Evolutionary conservation across 345 rosid species (phyloP).

Genomic region (Pistacia integerrima): DNA sequence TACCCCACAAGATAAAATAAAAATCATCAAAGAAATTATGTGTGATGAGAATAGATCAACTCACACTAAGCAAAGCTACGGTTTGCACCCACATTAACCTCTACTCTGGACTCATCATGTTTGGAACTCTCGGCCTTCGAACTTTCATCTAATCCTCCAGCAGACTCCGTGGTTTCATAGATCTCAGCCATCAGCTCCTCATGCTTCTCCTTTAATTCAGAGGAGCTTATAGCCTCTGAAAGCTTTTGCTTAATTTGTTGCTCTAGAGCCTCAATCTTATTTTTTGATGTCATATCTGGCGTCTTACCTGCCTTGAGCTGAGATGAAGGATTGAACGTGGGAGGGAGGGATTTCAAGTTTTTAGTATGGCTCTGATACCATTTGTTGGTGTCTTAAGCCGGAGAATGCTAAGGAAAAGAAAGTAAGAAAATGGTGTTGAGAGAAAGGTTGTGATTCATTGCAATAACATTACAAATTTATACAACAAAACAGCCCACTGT

Average conservation of each 20-base stretch:
- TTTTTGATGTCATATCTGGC: slow-evolving; percentile 43
- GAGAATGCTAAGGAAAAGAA: no score
- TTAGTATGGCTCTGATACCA: no score
- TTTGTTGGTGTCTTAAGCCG: no score
- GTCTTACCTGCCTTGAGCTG: slow-evolving; percentile 45
- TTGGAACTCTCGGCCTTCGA: slow-evolving; percentile 22
- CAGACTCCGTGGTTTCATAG: slow-evolving; percentile 38
- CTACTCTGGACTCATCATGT: slow-evolving; percentile 41
- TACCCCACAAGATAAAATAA: background rate
- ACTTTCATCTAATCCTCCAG: slow-evolving; percentile 44
- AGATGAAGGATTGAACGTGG: no score
- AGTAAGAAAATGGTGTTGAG: no score
- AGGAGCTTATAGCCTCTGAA: slow-evolving; percentile 48
- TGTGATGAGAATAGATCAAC: slow-evolving; percentile 20
- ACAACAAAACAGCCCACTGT: no score
- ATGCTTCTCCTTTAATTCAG: slow-evolving; percentile 57
- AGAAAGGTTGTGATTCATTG: no score
- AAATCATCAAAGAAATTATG: background rate
- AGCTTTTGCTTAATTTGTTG: slow-evolving; percentile 65
- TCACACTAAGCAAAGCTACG: slow-evolving; percentile 49
- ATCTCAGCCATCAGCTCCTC: slow-evolving; percentile 55
- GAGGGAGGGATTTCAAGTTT: no score
- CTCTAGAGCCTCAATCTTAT: slow-evolving; percentile 58
- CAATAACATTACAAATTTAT: no score
- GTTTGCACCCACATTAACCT: slow-evolving; percentile 52